A percentile compares a stretch with the other conserved stretches of the same genome.
Conservation (phyloP, 306 rosid species). For the Cucumis hystrix region DNA sequence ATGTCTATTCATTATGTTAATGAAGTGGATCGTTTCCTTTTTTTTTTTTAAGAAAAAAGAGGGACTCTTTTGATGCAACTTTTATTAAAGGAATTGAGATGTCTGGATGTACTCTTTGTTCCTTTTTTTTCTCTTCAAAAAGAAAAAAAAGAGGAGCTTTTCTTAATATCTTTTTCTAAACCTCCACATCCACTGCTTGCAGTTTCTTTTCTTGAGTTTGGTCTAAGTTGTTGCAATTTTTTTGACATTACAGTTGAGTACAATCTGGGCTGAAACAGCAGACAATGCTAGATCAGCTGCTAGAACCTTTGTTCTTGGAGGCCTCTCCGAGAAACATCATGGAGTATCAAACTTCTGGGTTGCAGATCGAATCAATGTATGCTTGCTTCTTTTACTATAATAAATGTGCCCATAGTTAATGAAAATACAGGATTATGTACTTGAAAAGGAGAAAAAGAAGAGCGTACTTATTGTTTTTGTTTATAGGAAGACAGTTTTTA, state of each 20-base stretch:
- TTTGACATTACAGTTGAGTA: slow-evolving; percentile 53
- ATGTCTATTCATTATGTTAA: too few relatives aligned
- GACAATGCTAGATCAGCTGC: slow-evolving; percentile 94
- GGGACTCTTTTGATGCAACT: too few relatives aligned
- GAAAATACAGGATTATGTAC: background rate
- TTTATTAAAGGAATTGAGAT: too few relatives aligned
- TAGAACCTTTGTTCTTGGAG: slow-evolving; percentile 74
- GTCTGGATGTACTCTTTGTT: too few relatives aligned
- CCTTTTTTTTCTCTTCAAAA: too few relatives aligned
- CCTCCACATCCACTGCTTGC: background rate
- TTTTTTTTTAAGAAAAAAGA: too few relatives aligned
- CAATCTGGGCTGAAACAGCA: slow-evolving; percentile 98
- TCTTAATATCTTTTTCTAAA: background rate
- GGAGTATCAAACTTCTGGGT: slow-evolving; percentile 76
- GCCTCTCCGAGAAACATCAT: slow-evolving; percentile 74
- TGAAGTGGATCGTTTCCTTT: too few relatives aligned
- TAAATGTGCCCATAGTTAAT: background rate
- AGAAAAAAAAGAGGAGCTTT: too few relatives aligned
- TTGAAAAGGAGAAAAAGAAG: background rate
- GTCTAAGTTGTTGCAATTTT: background rate
- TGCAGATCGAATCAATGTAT: slow-evolving; percentile 81
- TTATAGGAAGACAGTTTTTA: too few relatives aligned
- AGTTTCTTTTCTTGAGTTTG: background rate
- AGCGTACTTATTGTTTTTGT: background rate
- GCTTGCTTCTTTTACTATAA: background rate